These are phyloP conservation scores for Vanrija sp. DNA, from an alignment of 1,284 basidiomycete species.

Conservation along the genomic window DNA sequence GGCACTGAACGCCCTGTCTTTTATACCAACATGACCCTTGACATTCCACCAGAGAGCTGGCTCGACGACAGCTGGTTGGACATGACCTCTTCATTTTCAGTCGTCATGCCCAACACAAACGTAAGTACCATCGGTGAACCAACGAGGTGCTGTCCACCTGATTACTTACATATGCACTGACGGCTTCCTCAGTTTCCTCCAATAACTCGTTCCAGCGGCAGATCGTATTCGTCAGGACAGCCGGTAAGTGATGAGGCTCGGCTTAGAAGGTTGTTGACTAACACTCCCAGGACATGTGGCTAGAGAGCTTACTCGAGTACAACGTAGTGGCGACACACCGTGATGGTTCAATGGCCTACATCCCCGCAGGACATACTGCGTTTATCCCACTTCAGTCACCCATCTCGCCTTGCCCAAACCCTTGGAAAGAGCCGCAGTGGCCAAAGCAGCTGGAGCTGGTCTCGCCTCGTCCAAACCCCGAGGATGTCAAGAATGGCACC, in stretches of 20 bases:
- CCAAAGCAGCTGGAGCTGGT: no score
- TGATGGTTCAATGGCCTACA: slow-evolving; percentile 21
- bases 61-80: slow-evolving; percentile 3
- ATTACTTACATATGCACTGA: no score
- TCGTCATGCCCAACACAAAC: slow-evolving; percentile 28
- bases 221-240: no score
- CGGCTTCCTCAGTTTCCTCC: neutral
- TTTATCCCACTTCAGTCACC: slow-evolving; percentile 16
- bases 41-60: neutral
- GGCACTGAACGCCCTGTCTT: slow-evolving; percentile 22
- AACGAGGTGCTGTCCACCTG: no score
- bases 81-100: slow-evolving; percentile 13
- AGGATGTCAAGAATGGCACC: no score
- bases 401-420: no score
- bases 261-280: slow-evolving; percentile 1
- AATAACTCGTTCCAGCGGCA: no score
- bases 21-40: slow-evolving; percentile 8
- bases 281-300: neutral
- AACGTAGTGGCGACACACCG: slow-evolving; percentile 16
- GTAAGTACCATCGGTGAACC: slow-evolving; percentile 11
- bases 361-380: slow-evolving; percentile 21
- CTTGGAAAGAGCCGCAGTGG: no score
- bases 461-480: no score
- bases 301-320: slow-evolving; percentile 26
- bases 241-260: neutral